Conservation (phyloP, 345 rosid genomes). For the Salix caprea region DNA sequence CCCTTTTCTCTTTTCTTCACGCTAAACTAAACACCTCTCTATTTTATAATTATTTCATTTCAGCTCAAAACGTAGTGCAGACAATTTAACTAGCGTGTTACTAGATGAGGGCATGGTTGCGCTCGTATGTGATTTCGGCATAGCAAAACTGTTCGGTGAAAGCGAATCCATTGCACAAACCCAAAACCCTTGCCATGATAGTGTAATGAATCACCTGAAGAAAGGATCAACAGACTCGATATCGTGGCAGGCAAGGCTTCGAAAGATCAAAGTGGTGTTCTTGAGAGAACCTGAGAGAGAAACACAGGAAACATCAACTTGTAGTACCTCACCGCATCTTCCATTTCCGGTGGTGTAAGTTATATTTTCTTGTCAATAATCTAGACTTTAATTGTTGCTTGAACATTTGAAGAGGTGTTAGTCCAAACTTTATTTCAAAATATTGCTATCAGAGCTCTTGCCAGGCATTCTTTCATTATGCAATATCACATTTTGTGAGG, state of each 20-base stretch:
- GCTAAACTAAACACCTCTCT: too few species aligned
- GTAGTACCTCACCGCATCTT: neutral
- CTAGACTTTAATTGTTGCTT: neutral
- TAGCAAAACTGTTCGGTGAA: neutral
- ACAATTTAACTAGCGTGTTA: neutral
- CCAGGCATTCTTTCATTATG: too few species aligned
- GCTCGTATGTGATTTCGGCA: neutral
- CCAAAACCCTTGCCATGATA: neutral
- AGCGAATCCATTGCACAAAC: neutral
- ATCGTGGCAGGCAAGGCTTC: neutral
- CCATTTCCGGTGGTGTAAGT: neutral
- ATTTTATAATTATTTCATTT: too few species aligned
- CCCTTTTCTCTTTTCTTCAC: too few species aligned
- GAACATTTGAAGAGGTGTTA: too few species aligned
- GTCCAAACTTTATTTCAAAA: too few species aligned
- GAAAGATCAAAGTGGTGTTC: neutral
- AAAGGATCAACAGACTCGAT: constrained; percentile 7
- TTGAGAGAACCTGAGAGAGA: neutral
- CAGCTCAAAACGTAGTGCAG: too few species aligned
- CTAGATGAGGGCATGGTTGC: constrained; percentile 1
- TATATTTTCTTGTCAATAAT: neutral
- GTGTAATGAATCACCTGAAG: constrained; percentile 5
- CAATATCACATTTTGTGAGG: too few species aligned
- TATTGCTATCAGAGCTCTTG: too few species aligned
- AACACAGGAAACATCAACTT: neutral